Base-by-base conservation (phyloP, 2,329 filamentous ascomycete genomes). In the Didymella glomerata region DNA sequence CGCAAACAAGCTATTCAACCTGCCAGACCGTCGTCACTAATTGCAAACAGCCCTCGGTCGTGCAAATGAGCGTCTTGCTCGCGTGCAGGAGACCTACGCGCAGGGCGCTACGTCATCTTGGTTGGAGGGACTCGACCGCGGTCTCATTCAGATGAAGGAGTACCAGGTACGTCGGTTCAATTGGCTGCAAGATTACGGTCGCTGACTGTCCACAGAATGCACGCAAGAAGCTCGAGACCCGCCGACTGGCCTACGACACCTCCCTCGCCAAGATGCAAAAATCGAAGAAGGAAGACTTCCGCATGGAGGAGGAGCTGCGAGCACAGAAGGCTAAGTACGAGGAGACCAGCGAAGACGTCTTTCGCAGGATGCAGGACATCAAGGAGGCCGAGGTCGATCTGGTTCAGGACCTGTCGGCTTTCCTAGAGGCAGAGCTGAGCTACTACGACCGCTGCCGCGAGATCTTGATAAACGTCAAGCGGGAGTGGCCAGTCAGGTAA, bases 261-360 rank as follows among this genome's bases (percentile, higher is more conserved):
- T 93, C 91, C 62, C 88, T 92, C 47, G 87, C 88, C 64, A 97
- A 97, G 82, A 88, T 97, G 86, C 89, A 96, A 72, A 97, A 97
- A 78, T 88, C 90, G 24, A 96, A 96, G 81, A 92, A 90, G 71
- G 94, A 98, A 72, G 94, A 98, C 76, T 96, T 95, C 80, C 86
- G 92, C 62, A 85, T 95, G 55, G 95, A 98, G 77, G 94, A 98
- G 75, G 94, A 98, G 78, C 85, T 97, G 53, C 90, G 94, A 55
- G 86, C 88, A 27, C 92, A 95, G 76, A 96, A 96, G 77, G 91
- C 92, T 69, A 98, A 98, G 79, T 98, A 97, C 73, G 95, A 98
- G 74, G 95, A 98, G 80, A 90, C 92, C 16, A 95, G 86, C 73
- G 94, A 98, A 73, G 94, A 98, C 70, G 93, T 98, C 54, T 85